Base-by-base conservation (phyloP, 2,329 filamentous ascomycete genomes). In the Fonsecaea pedrosoi region DNA sequence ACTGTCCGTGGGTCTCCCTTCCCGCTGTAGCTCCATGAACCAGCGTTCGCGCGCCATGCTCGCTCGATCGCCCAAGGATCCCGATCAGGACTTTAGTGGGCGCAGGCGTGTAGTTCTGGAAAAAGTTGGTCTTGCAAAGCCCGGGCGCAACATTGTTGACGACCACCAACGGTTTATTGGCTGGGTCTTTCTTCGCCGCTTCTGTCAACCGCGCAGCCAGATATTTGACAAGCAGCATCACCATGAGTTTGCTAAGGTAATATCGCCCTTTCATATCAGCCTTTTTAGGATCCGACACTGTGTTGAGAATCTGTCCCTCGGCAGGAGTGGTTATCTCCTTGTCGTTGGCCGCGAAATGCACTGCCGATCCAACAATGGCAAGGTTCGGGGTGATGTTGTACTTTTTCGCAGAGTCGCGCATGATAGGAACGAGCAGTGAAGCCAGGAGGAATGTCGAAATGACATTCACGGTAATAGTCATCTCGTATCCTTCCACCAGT, bases 121-220 rank as follows among this genome's bases (percentile, higher is more conserved):
- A 73, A 0, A 87, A 75, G 21, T 80, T 76, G 1, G 82, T 82
- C 48, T 83, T 77, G 73, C 85, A 87, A 32, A 84, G 76, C 1
- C 85, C 85, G 0, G 86, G 85, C 62, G 84, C 85, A 18, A 84
- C 68, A 67, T 79, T 78, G 72, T 86, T 87, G 66, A 87, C 70
- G 1, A 81, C 80, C 40, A 87, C 81, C 18, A 68, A 61, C 18
- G 68, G 62, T 35, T 71, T 65, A 58, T 66, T 66, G 10, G 61
- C 54, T 4, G 68, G 61, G 25, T 69, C 65, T n/a, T 64, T 54
- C 54, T 73, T 37, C 13, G 72, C 67, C 4, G 72, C 65, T 32
- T 64, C 63, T 34, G 65, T 67, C 59, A 62, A 54, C 35, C 66
- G 34, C n/a, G 54, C 15, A 8, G 62, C 65, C 21, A 70, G 42